phyloP scores from a whole-genome alignment of 2,329 filamentous ascomycete species.

The Mollisiaceae sp. region DNA sequence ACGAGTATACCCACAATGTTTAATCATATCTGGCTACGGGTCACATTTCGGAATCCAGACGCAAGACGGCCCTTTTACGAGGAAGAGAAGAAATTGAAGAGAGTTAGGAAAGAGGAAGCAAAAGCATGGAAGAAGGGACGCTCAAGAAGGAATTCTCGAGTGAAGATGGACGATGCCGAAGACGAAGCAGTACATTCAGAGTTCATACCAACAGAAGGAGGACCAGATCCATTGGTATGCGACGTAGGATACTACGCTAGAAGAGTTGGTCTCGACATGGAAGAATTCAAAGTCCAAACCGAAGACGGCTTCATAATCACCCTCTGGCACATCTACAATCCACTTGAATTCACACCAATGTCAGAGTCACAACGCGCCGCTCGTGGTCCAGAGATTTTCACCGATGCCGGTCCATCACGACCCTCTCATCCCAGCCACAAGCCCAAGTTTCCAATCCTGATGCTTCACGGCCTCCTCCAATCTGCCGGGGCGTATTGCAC shows the following conservation, averaged over 20 bases:
- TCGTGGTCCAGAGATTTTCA: slow-evolving; percentile 68
- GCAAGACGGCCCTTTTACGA: slow-evolving; percentile 69
- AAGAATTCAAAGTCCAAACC: slow-evolving; percentile 83
- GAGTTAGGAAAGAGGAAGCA: slow-evolving; percentile 61
- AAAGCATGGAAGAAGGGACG: slow-evolving; percentile 62
- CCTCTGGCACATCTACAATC: slow-evolving; percentile 89
- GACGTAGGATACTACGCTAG: slow-evolving; percentile 87
- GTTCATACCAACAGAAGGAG: slow-evolving; percentile 78
- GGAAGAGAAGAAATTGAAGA: slow-evolving; percentile 69
- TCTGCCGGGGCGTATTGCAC: slow-evolving; percentile 87
- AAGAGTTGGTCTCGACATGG: slow-evolving; percentile 84
- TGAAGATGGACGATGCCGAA: slow-evolving; percentile 42
- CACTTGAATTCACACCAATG: slow-evolving; percentile 68
- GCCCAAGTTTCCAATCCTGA: slow-evolving; percentile 76
- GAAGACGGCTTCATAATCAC: slow-evolving; percentile 93
- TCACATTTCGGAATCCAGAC: slow-evolving; percentile 66
- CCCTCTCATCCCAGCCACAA: slow-evolving; percentile 39
- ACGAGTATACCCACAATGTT: slow-evolving; percentile 64
- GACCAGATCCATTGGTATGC: slow-evolving; percentile 76
- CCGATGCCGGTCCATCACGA: slow-evolving; percentile 47
- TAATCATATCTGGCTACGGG: slow-evolving; percentile 54
- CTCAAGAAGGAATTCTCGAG: slow-evolving; percentile 46
- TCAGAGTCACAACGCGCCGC: slow-evolving; percentile 54
- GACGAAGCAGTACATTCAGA: slow-evolving; percentile 50
- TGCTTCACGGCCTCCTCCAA: slow-evolving; percentile 89